These are phyloP conservation scores for Fusarium irregulare DNA, from an alignment of 2,329 filamentous ascomycete genomes.

Conservation along the genomic window DNA sequence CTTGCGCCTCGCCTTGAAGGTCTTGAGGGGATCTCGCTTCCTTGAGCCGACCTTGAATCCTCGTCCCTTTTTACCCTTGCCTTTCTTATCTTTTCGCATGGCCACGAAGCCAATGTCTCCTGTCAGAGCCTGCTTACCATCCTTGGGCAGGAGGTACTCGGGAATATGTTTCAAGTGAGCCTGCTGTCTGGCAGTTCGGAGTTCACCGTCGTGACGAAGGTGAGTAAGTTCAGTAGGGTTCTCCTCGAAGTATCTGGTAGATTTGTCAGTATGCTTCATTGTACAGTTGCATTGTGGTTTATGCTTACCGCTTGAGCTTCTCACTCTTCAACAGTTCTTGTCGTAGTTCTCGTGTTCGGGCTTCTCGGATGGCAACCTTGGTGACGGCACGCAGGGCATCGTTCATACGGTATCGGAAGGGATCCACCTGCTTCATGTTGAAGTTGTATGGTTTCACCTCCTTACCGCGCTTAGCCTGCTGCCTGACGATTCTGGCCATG, in stretches of 20 bases:
- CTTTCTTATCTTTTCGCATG: constrained; percentile 67
- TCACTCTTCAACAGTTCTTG: constrained; percentile 93
- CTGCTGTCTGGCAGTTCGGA: constrained; percentile 85
- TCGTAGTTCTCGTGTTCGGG: constrained; percentile 85
- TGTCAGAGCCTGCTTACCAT: constrained; percentile 75
- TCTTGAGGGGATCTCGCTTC: constrained; percentile 87
- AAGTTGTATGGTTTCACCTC: constrained; percentile 92
- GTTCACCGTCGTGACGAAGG: constrained; percentile 88
- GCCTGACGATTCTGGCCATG: constrained; percentile 80
- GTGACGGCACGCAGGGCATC: constrained; percentile 93
- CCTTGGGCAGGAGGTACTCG: constrained; percentile 88
- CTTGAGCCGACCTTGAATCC: constrained; percentile 65
- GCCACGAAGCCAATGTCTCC: constrained; percentile 82
- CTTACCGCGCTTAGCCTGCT: constrained; percentile 81
- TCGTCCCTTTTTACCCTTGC: constrained; percentile 59
- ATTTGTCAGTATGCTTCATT: constrained; percentile 5
- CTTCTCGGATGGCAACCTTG: constrained; percentile 88
- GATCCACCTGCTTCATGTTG: constrained; percentile 92
- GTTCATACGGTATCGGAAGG: constrained; percentile 93
- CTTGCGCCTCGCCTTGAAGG: constrained; percentile 76
- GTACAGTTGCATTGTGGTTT: too few relatives aligned
- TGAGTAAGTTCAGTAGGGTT: constrained; percentile 91
- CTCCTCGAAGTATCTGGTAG: constrained; percentile 84
- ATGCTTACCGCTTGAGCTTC: constrained; percentile 77
- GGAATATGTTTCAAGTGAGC: constrained; percentile 93